Conservation (phyloP, 2,329 filamentous ascomycete species). For the Aspergillus fijiensis region DNA sequence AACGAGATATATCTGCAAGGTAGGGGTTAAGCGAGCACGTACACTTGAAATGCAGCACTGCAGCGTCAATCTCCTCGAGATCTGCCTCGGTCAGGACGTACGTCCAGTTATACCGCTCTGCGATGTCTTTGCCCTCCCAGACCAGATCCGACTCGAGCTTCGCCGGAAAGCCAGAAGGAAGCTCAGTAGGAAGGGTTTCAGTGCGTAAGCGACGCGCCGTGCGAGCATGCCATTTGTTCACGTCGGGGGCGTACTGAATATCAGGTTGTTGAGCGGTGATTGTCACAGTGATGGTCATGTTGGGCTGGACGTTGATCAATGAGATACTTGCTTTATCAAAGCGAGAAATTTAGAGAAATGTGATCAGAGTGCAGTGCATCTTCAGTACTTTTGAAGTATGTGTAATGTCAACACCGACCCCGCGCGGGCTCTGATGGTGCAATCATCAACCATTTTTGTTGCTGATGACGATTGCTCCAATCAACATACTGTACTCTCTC, state of each 20-base stretch:
- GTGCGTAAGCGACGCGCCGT: conserved; percentile 20
- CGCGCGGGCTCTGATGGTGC: background rate
- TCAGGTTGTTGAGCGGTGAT: conserved; percentile 25
- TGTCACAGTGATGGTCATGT: background rate
- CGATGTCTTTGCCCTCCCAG: conserved; percentile 47
- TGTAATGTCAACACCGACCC: background rate
- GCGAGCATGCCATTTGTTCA: conserved; percentile 27
- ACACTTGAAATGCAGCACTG: conserved; percentile 46
- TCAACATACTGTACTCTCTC: background rate
- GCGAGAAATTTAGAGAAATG: background rate
- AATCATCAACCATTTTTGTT: background rate
- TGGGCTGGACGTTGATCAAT: background rate
- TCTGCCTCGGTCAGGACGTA: conserved; percentile 39
- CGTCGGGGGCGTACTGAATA: conserved; percentile 31
- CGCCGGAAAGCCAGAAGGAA: conserved; percentile 46
- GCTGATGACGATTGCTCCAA: background rate
- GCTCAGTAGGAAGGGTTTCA: conserved; percentile 19
- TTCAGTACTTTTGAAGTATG: background rate
- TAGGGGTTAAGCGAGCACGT: background rate
- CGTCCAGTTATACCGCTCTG: conserved; percentile 42
- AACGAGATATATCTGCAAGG: background rate
- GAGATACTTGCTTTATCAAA: background rate
- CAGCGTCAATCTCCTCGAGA: conserved; percentile 45
- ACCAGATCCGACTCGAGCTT: conserved; percentile 46
- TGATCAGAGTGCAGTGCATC: background rate